phyloP scores from a whole-genome alignment of 148 eudicot species.

The Rhododendron kiyosumense region DNA sequence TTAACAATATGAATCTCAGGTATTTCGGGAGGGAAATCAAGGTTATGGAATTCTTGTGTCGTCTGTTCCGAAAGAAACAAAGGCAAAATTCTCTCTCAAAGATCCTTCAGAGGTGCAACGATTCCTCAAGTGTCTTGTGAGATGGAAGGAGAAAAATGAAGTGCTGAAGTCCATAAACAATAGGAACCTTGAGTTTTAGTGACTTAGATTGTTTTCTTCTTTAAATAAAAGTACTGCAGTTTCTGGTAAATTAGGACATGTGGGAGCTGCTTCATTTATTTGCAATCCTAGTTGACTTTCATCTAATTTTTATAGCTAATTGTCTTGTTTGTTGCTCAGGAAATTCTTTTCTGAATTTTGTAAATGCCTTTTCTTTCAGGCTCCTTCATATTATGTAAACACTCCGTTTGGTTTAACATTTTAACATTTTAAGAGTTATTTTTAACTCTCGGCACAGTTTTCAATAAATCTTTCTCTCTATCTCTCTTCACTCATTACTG shows the following conservation, averaged over 20 bases:
- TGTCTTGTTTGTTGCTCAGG: neutral
- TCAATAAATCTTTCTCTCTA: too few species aligned
- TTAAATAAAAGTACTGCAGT: neutral
- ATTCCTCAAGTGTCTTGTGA: constrained; percentile 41
- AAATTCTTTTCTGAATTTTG: neutral
- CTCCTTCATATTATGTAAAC: neutral
- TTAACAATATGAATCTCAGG: constrained; percentile 23
- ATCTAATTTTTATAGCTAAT: neutral
- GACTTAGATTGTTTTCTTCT: neutral
- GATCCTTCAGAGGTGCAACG: constrained; percentile 57
- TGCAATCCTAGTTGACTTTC: neutral
- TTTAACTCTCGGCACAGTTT: too few species aligned
- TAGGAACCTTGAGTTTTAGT: constrained; percentile 10
- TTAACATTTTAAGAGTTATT: too few species aligned
- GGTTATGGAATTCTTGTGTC: constrained; percentile 84
- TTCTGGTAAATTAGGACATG: neutral
- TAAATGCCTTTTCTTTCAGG: neutral
- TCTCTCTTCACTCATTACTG: too few species aligned
- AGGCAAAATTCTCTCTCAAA: constrained; percentile 69
- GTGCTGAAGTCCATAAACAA: neutral
- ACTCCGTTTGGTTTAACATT: too few species aligned
- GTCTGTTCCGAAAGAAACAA: constrained; percentile 61
- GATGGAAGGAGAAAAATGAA: constrained; percentile 29
- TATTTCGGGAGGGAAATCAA: constrained; percentile 41
- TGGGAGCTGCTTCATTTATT: neutral